A percentile compares a stretch with the other conserved stretches of the same genome.
These are phyloP conservation scores for Aspergillus heteromorphus DNA, from an alignment of 495 filamentous ascomycete genomes.

Conservation along the genomic window DNA sequence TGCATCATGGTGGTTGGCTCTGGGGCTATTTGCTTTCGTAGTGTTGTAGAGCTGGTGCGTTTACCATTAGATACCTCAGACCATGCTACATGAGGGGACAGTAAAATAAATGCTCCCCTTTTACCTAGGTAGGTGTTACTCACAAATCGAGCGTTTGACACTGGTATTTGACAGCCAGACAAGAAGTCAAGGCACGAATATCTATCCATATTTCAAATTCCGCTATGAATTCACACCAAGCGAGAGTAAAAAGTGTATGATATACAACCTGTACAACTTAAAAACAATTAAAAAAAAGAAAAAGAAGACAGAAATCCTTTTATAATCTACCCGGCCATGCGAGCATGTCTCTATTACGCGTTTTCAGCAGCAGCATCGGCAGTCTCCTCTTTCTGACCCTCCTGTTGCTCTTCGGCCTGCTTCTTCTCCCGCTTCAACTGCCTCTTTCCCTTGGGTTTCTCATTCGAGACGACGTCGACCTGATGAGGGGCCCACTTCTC, in stretches of 20 bases:
- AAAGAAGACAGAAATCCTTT: background rate
- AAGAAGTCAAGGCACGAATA: background rate
- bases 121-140: too few species aligned
- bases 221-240: background rate
- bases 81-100: too few species aligned
- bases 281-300: too few species aligned
- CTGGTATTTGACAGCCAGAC: too few species aligned
- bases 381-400: conserved; percentile 3
- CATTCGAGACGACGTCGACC: conserved; percentile 22
- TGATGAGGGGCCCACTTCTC: conserved; percentile 54
- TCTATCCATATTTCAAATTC: conserved; percentile 5
- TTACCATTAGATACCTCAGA: too few species aligned
- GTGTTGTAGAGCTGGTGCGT: too few species aligned
- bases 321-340: background rate
- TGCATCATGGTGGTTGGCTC: too few species aligned
- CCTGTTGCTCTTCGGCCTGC: conserved; percentile 39
- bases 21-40: too few species aligned
- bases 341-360: background rate
- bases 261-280: background rate
- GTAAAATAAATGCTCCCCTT: too few species aligned
- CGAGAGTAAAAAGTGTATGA: background rate
- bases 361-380: background rate
- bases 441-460: conserved; percentile 41
- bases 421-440: conserved; percentile 52
- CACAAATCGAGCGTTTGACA: too few species aligned